Evolutionary conservation across 2,329 filamentous ascomycete species (phyloP), one percentile per base, ranked within the genome.

Genomic region (Pestalotiopsis fici): DNA sequence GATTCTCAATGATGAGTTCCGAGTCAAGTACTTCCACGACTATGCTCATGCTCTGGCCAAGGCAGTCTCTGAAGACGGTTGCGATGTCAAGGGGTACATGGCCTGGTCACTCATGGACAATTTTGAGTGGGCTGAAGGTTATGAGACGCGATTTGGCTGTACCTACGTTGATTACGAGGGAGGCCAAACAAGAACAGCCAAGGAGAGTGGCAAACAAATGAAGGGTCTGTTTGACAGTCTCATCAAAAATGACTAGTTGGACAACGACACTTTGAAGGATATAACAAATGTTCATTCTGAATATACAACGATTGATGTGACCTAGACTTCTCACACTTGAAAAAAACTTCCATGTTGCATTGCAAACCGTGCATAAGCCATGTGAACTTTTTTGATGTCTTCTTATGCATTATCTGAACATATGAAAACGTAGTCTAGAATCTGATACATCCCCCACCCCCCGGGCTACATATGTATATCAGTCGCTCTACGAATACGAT

Each of bases 71-170:
- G 81, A 90, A 73, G 92, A 96, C 74, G 90, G 91, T n/a, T 92
- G 94, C 61, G 87, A 95, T 74, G 91, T 95, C 65, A 85, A 87
- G 72, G 93, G 90, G 3, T 97, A 96, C 80, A 88, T 95, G 83
- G 93, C 91, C 18, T 97, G 94, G 93, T 94, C 91, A 78, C 85
- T 97, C 71, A 88, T 97, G 87, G 94, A 97, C 80, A 95, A 95
- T 83, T 95, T 95, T 74, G 93, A 95, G 80, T 95, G 93, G 93
- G 92, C 93, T n/a, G 93, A 97, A 78, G 93, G 93, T 12, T 97
- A 95, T 76, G 90, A 93, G 82, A 96, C 93, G 56, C 87, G 93
- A 54, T 97, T 97, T 74, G 93, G 93, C 28, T 93, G 94, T 66
- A 93, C 91, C 6, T 96, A 87, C 77, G 93, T 97, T 64, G 93